These are phyloP conservation scores for Botrytis sinoallii DNA, from an alignment of 2,329 filamentous ascomycete species.

Conservation along the genomic window DNA sequence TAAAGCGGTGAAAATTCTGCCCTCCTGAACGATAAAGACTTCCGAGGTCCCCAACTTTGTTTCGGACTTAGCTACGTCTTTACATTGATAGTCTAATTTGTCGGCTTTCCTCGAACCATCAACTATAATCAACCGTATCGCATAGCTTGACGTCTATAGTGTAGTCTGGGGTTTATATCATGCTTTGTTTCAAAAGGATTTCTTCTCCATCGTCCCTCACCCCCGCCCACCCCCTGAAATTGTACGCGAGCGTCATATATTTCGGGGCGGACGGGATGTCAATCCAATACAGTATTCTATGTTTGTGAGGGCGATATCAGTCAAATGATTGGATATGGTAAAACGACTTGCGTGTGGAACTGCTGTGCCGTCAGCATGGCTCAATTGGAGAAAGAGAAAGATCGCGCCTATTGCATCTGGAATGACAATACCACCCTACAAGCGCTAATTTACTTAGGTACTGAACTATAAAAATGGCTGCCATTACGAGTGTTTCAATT, in stretches of 20 bases:
- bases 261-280: neutral
- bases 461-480: too few relatives aligned
- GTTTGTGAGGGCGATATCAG: too few relatives aligned
- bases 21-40: neutral
- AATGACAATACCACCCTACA: neutral
- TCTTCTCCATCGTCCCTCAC: neutral
- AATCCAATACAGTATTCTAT: neutral
- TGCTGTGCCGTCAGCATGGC: too few relatives aligned
- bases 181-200: neutral
- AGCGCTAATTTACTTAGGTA: neutral
- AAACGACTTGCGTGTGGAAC: too few relatives aligned
- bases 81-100: neutral
- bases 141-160: neutral
- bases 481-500: neutral
- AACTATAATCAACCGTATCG: neutral
- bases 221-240: neutral
- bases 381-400: too few relatives aligned
- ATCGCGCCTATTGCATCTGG: too few relatives aligned
- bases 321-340: too few relatives aligned
- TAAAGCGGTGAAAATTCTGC: neutral
- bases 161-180: neutral
- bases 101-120: neutral
- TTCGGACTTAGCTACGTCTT: neutral
- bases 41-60: neutral
- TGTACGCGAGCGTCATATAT: neutral